A percentile compares a stretch with the other conserved stretches of the same genome.
Evolutionary conservation across 139 green algal species (phyloP).

Genomic region (Edaphochlamys debaryana): DNA sequence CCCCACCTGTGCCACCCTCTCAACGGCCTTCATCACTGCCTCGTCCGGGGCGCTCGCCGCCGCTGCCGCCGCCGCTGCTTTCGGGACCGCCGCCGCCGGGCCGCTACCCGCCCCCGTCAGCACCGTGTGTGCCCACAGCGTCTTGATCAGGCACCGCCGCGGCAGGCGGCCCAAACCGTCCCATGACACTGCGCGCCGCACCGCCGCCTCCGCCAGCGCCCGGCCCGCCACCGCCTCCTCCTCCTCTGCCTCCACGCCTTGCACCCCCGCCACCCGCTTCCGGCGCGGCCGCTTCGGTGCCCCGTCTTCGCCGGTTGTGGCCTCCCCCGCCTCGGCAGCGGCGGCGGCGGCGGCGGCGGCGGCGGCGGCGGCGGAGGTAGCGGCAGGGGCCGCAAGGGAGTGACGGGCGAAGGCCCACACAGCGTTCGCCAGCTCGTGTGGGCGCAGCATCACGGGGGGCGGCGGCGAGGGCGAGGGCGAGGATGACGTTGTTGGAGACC

Average conservation of each 20-base stretch:
- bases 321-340: too few species aligned
- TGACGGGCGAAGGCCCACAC: conserved; percentile 21
- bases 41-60: background rate
- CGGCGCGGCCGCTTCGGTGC: too few species aligned
- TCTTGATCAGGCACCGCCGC: conserved; percentile 7
- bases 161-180: background rate
- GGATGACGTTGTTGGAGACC: too few species aligned
- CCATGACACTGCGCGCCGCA: background rate
- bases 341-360: too few species aligned
- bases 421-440: conserved; percentile 9
- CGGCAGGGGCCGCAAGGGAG: too few species aligned
- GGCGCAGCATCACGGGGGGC: conserved; percentile 21
- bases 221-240: background rate
- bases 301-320: too few species aligned
- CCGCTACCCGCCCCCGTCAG: background rate
- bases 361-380: too few species aligned
- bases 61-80: background rate
- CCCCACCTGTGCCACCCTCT: background rate
- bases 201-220: background rate
- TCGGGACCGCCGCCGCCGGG: background rate
- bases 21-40: too few species aligned
- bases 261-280: too few species aligned
- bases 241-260: too few species aligned
- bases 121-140: background rate
- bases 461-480: too few species aligned